These are phyloP conservation scores for Phytophthora pisi DNA, from an alignment of 352 stramenopile species.

Conservation along the genomic window DNA sequence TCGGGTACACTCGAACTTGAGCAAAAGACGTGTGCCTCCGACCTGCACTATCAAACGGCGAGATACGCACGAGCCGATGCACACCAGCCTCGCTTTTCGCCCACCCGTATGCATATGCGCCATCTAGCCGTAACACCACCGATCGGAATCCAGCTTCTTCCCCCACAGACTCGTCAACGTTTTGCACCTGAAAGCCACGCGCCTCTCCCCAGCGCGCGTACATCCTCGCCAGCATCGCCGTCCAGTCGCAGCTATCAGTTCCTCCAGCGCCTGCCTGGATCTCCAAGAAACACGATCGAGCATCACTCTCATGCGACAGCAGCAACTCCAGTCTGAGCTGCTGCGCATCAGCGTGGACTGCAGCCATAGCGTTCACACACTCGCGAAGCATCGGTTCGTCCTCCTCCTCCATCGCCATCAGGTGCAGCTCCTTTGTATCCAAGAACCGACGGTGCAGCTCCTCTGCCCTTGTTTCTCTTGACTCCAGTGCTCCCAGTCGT, in stretches of 20 bases:
- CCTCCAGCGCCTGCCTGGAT: slow-evolving; percentile 89
- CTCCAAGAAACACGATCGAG: slow-evolving; percentile 76
- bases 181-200: slow-evolving; percentile 69
- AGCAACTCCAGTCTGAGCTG: slow-evolving; percentile 68
- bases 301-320: slow-evolving; percentile 59
- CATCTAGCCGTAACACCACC: slow-evolving; percentile 61
- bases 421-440: slow-evolving; percentile 69
- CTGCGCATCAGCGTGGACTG: slow-evolving; percentile 48
- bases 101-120: slow-evolving; percentile 92
- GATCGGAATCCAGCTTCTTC: slow-evolving; percentile 75
- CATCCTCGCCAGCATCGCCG: slow-evolving; percentile 95
- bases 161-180: slow-evolving; percentile 88
- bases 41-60: slow-evolving; percentile 94
- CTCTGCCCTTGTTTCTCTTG: slow-evolving; percentile 40
- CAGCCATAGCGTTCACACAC: slow-evolving; percentile 49
- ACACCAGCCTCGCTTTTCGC: slow-evolving; percentile 95
- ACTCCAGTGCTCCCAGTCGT: slow-evolving; percentile 61
- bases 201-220: slow-evolving; percentile 83
- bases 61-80: slow-evolving; percentile 95
- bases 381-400: slow-evolving; percentile 59
- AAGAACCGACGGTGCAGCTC: slow-evolving; percentile 56
- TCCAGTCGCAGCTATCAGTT: slow-evolving; percentile 97
- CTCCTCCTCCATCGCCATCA: slow-evolving; percentile 63
- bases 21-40: slow-evolving; percentile 96
- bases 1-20: slow-evolving; percentile 77